These are phyloP conservation scores for Mucor plumbeus DNA, from an alignment of 371 early-diverging fungal genomes.

Conservation along the genomic window DNA sequence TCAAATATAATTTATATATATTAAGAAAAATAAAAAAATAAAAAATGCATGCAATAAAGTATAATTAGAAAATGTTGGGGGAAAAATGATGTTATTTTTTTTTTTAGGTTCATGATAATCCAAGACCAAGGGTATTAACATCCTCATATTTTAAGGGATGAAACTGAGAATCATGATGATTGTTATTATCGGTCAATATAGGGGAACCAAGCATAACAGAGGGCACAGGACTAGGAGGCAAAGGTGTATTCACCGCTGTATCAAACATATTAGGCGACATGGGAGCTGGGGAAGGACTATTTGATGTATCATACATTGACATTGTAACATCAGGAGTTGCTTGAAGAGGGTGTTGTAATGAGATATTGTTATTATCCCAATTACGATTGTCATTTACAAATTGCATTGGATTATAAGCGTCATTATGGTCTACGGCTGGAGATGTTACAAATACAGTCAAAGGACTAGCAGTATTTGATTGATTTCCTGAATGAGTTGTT, in stretches of 20 bases:
- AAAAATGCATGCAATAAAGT: not conserved
- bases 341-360: constrained; percentile 12
- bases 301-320: constrained; percentile 23
- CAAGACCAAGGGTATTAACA: constrained; percentile 25
- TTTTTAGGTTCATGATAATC: not conserved
- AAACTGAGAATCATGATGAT: not conserved
- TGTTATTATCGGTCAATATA: not conserved
- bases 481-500: not conserved
- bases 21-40: not conserved
- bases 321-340: constrained; percentile 19
- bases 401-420: constrained; percentile 16
- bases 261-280: constrained; percentile 21
- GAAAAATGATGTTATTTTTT: not conserved
- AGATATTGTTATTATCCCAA: not conserved
- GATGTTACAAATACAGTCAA: constrained; percentile 20
- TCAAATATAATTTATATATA: too few species aligned
- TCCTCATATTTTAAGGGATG: constrained; percentile 13
- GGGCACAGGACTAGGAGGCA: constrained; percentile 28
- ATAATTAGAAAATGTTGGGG: not conserved
- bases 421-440: not conserved
- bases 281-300: constrained; percentile 10
- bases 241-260: constrained; percentile 19
- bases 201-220: constrained; percentile 4
- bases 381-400: constrained; percentile 5
- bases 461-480: constrained; percentile 10